Conservation (phyloP, 306 rosid species). For the Dryas drummondii region DNA sequence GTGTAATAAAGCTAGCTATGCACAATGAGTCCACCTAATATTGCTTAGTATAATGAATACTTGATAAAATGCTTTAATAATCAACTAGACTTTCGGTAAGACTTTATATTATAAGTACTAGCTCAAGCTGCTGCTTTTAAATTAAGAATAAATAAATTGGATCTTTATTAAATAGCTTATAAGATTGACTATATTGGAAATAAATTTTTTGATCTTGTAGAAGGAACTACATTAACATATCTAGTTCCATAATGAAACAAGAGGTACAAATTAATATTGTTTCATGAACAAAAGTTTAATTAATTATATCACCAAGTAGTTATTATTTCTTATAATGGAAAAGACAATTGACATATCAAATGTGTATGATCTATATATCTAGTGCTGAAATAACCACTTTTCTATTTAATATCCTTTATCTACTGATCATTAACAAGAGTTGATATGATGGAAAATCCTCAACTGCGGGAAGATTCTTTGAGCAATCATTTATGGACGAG, state of each 20-base stretch:
- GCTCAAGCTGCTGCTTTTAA: background rate
- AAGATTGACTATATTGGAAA: background rate
- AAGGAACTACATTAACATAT: background rate
- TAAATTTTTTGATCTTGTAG: background rate
- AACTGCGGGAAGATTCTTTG: conserved; percentile 20
- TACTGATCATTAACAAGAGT: background rate
- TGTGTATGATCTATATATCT: background rate
- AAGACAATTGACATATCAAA: background rate
- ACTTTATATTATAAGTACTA: background rate
- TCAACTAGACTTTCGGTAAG: conserved; percentile 1
- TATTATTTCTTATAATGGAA: background rate
- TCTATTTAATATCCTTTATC: background rate
- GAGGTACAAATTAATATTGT: background rate
- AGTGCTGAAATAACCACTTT: background rate
- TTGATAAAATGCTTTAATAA: background rate
- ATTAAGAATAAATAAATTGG: background rate
- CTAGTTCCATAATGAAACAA: background rate
- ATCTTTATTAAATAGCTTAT: background rate
- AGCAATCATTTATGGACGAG: conserved; percentile 25
- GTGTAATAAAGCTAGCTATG: too few relatives aligned
- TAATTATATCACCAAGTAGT: background rate
- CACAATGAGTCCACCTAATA: background rate
- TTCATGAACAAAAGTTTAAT: background rate
- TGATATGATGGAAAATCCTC: conserved; percentile 18
- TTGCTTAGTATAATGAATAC: background rate